Evolutionary conservation across 2,329 filamentous ascomycete species (phyloP), one percentile per base, ranked within the genome.

Genomic region (Penicillium sp.): DNA sequence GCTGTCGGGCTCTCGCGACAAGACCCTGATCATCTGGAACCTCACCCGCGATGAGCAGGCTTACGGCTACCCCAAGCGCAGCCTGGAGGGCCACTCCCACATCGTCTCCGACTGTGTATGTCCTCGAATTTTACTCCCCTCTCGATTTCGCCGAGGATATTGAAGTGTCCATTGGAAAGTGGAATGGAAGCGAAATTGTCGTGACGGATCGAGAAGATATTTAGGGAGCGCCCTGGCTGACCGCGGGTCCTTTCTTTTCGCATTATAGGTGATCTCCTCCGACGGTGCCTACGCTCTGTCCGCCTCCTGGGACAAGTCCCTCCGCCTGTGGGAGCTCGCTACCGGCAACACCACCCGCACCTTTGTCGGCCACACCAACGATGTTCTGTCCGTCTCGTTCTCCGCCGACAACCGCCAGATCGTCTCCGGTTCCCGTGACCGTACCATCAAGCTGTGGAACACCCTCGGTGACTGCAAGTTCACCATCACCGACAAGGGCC

Each of bases 391-490:
- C 81, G 95, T 99, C 81, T 97, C 93, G 73, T 99, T 99, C 91
- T 98, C 95, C 75, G 95, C 95, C 88, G 95, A 99, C 87, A 98
- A 98, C 91, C 91, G 95, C 80, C 95, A 98, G 88, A 98, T 99
- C 83, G 95, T 98, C 76, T 98, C 95, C 71, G 95, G 93, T 72
- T 98, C 95, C 69, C 93, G 95, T 81, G 95, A 99, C 87, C 90
- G 92, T 81, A 92, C 91, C 78, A 98, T 99, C 88, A 99, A 98
- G 91, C 90, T 99, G 76, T 99, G 95, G 95, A 99, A 99, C 88
- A 99, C 95, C 75, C 92, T 99, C 71, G 95, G 95, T 84, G 95
- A 99, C 89, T 99, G 95, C 93, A 99, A 99, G 88, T 99, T 89
- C 90, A 99, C 94, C 86, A 98, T 99, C 87, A 96, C 92, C 83